A percentile compares a stretch with the other conserved stretches of the same genome.
Conservation (phyloP, 306 rosid genomes). For the Cucumis melo region DNA sequence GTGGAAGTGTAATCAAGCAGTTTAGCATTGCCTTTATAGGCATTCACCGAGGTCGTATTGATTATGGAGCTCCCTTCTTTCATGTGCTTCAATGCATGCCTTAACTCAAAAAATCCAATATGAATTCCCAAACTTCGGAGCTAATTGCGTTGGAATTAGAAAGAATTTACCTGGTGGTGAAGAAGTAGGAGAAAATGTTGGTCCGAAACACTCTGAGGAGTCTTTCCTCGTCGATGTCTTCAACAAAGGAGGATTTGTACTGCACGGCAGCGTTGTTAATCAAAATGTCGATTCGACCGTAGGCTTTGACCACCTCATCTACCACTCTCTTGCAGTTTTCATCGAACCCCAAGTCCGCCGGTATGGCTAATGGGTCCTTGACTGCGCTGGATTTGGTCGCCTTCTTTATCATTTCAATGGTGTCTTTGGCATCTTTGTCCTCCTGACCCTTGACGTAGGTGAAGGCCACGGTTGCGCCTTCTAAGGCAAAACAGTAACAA, state of each 20-base stretch:
- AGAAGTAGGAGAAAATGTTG: constrained; percentile 58
- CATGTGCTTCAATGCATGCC: constrained; percentile 55
- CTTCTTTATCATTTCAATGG: constrained; percentile 30
- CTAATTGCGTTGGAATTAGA: too few relatives aligned
- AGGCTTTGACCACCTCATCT: constrained; percentile 37
- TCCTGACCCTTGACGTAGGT: constrained; percentile 59
- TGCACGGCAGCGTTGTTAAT: constrained; percentile 77
- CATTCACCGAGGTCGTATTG: constrained; percentile 39
- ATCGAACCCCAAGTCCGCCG: constrained; percentile 65
- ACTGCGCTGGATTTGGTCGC: constrained; percentile 31
- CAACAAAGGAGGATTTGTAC: constrained; percentile 27
- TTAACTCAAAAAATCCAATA: not conserved
- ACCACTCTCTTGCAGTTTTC: constrained; percentile 55
- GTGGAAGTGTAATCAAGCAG: constrained; percentile 30
- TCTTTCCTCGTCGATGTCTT: constrained; percentile 57
- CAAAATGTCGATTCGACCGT: constrained; percentile 45
- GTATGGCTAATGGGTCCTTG: constrained; percentile 49
- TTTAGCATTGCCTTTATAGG: constrained; percentile 25
- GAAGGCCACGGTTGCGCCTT: constrained; percentile 75
- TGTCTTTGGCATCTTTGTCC: constrained; percentile 60
- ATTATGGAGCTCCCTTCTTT: constrained; percentile 45
- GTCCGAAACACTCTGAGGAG: constrained; percentile 67
- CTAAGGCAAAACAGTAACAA: constrained; percentile 48
- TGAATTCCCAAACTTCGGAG: too few relatives aligned
- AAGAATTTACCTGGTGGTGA: constrained; percentile 19